phyloP scores from a whole-genome alignment of 345 rosid genomes.

The Rubroshorea leprosula region DNA sequence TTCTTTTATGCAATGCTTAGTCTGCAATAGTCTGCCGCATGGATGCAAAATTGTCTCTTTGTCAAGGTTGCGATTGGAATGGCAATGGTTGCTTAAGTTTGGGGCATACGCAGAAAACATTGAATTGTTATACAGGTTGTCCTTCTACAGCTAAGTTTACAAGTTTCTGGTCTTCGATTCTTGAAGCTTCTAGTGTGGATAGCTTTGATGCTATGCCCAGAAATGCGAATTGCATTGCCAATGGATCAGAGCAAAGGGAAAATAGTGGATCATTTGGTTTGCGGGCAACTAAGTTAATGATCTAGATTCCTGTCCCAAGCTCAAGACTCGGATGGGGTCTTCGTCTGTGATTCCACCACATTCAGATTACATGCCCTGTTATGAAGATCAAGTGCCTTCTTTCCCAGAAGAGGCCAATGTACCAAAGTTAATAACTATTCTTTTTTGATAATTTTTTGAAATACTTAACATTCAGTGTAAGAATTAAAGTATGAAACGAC shows the following conservation, averaged over 20 bases:
- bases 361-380: slow-evolving; percentile 25
- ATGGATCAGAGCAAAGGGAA: slow-evolving; percentile 21
- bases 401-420: slow-evolving; percentile 23
- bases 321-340: slow-evolving; percentile 27
- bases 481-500: no score
- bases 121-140: slow-evolving; percentile 48
- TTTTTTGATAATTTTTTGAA: no score
- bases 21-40: slow-evolving; percentile 36
- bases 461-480: no score
- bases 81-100: slow-evolving; percentile 28
- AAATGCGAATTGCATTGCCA: slow-evolving; percentile 21
- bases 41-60: slow-evolving; percentile 43
- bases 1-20: slow-evolving; percentile 48
- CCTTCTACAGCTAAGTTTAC: slow-evolving; percentile 44
- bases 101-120: slow-evolving; percentile 31
- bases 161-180: slow-evolving; percentile 44
- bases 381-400: slow-evolving; percentile 34
- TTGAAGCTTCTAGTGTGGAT: slow-evolving; percentile 26
- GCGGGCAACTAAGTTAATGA: slow-evolving; percentile 19
- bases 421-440: slow-evolving; percentile 24
- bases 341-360: slow-evolving; percentile 15
- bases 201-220: slow-evolving; percentile 12
- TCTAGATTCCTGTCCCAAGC: slow-evolving; percentile 24
- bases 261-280: slow-evolving; percentile 24
- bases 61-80: slow-evolving; percentile 58